A percentile compares a stretch with the other conserved stretches of the same genome.
phyloP scores from a whole-genome alignment of 768 basidiomycete genomes.

The Sarcodon aspratus region DNA sequence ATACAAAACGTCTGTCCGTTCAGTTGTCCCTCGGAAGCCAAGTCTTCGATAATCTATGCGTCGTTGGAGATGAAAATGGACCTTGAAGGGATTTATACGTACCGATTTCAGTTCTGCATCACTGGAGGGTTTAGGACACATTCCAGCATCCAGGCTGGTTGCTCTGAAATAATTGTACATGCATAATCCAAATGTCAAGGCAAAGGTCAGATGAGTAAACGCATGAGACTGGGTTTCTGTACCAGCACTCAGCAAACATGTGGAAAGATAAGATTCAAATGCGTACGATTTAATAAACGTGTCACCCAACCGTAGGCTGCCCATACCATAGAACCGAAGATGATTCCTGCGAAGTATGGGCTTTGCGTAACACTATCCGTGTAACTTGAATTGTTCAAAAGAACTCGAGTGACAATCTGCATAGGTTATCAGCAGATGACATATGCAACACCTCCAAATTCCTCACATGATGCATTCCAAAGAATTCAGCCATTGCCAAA shows the following conservation, averaged over 20 bases:
- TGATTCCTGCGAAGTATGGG: slow-evolving; percentile 91
- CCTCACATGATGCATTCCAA: slow-evolving; percentile 87
- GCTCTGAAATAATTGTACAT: slow-evolving; percentile 87
- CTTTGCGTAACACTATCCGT: slow-evolving; percentile 78
- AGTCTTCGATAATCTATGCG: slow-evolving; percentile 73
- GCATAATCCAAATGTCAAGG: slow-evolving; percentile 58
- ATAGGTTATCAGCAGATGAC: slow-evolving; percentile 8
- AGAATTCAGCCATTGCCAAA: slow-evolving; percentile 78
- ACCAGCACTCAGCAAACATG: not conserved
- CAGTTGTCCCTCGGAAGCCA: slow-evolving; percentile 77
- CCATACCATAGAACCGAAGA: slow-evolving; percentile 78
- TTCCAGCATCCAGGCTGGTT: slow-evolving; percentile 82
- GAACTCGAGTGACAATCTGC: slow-evolving; percentile 74
- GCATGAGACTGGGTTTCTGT: slow-evolving; percentile 70
- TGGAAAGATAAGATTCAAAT: not conserved
- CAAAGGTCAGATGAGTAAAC: slow-evolving; percentile 68
- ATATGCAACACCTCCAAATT: slow-evolving; percentile 1
- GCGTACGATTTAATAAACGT: slow-evolving; percentile 60
- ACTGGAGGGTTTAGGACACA: slow-evolving; percentile 67
- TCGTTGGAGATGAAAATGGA: not conserved
- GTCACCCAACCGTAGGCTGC: slow-evolving; percentile 77
- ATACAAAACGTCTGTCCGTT: slow-evolving; percentile 98
- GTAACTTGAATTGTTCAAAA: slow-evolving; percentile 72
- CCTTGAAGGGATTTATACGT: slow-evolving; percentile 15
- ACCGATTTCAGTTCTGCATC: slow-evolving; percentile 87